These are phyloP conservation scores for Polyporus tsugae DNA, from an alignment of 1,284 basidiomycete genomes.

Conservation along the genomic window DNA sequence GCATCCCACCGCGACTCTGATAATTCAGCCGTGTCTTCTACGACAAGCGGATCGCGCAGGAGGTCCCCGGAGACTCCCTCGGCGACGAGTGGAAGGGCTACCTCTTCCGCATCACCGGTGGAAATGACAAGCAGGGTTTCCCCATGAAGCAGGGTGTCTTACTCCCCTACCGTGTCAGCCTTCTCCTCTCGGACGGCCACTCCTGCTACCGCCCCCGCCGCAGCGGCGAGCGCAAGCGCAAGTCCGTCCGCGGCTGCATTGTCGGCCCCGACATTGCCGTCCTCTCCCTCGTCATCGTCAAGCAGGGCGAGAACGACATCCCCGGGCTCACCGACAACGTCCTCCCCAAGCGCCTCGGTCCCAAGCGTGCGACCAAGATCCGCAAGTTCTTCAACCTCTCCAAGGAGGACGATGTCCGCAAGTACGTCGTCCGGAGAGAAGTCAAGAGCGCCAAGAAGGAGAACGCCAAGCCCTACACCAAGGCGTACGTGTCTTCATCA, in stretches of 20 bases:
- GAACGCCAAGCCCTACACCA: conserved; percentile 95
- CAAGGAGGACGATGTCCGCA: conserved; percentile 98
- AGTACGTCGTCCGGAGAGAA: conserved; percentile 95
- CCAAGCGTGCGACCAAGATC: conserved; percentile 96
- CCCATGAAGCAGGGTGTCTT: conserved; percentile 99
- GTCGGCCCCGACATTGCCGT: conserved; percentile 97
- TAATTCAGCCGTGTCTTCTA: conserved; percentile 86
- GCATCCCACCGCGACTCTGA: background rate
- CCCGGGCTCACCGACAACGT: conserved; percentile 93
- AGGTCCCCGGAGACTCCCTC: conserved; percentile 90
- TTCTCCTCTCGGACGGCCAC: conserved; percentile 95
- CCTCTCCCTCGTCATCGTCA: conserved; percentile 94
- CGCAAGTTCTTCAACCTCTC: conserved; percentile 97
- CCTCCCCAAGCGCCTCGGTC: conserved; percentile 95
- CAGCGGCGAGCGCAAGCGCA: conserved; percentile 96
- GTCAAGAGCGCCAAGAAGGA: conserved; percentile 92
- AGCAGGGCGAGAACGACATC: conserved; percentile 95
- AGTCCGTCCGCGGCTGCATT: conserved; percentile 98
- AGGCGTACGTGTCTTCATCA: conserved; percentile 78
- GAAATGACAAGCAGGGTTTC: conserved; percentile 97
- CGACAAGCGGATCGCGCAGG: conserved; percentile 96
- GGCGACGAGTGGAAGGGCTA: conserved; percentile 99
- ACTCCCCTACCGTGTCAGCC: conserved; percentile 91
- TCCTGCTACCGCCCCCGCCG: conserved; percentile 97
- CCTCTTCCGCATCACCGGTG: conserved; percentile 96